Conservation (phyloP, 1,284 basidiomycete genomes). For the Pseudozyma thailandica region DNA sequence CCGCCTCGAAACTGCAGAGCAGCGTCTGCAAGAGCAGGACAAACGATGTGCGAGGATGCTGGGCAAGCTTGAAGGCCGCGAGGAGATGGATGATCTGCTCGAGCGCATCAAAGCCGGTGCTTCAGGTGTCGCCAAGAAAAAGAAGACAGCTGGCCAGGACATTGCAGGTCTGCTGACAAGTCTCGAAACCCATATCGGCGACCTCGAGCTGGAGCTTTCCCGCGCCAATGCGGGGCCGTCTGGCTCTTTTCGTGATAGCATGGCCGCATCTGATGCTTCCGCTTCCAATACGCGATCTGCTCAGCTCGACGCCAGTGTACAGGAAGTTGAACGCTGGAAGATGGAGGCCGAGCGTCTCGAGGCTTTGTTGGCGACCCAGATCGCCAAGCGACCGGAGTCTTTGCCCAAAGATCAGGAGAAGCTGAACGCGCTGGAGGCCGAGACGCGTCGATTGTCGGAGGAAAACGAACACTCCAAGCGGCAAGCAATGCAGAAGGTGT, state of each 20-base stretch:
- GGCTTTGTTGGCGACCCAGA: slow-evolving; percentile 8
- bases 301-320: slow-evolving; percentile 12
- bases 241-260: slow-evolving; percentile 13
- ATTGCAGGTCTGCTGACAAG: slow-evolving; percentile 54
- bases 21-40: slow-evolving; percentile 61
- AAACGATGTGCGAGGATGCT: slow-evolving; percentile 62
- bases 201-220: slow-evolving; percentile 57
- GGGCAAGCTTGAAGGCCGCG: slow-evolving; percentile 65
- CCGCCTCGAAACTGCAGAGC: slow-evolving; percentile 56
- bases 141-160: slow-evolving; percentile 57
- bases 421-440: slow-evolving; percentile 18
- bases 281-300: neutral
- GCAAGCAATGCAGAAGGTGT: slow-evolving; percentile 1
- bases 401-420: slow-evolving; percentile 6
- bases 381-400: slow-evolving; percentile 1
- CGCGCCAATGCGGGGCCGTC: slow-evolving; percentile 22
- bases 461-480: slow-evolving; percentile 7
- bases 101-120: slow-evolving; percentile 63
- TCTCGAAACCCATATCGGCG: slow-evolving; percentile 59
- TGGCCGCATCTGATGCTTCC: slow-evolving; percentile 7
- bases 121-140: slow-evolving; percentile 38
- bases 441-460: slow-evolving; percentile 13
- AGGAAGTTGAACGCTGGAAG: slow-evolving; percentile 26
- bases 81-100: slow-evolving; percentile 67
- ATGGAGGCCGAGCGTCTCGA: slow-evolving; percentile 24